Base-by-base conservation (phyloP, 805 yeast genomes). In the Cyberlindnera misumaiensis region DNA sequence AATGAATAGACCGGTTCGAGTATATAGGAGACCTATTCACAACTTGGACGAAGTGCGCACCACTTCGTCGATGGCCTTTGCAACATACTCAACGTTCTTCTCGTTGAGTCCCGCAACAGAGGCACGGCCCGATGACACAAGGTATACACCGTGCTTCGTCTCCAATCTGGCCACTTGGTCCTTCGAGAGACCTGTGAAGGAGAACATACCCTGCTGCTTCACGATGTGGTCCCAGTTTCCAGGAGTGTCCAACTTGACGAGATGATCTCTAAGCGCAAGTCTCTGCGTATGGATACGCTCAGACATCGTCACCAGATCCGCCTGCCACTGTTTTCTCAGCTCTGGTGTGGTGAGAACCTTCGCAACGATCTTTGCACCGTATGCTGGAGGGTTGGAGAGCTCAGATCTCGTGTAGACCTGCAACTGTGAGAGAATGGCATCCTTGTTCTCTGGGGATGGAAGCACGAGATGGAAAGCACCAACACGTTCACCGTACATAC, bases 401-500 rank as follows among this genome's bases (percentile, higher is more conserved):
- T 87, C 95, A 5, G 93, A 73, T 58, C 97, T 76, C 39, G 80
- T 80, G 52, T 85, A 68, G 51, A 72, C 73, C 49, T 80, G 75
- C 58, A 93, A 68, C 63, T 90, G 97, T 3, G 95, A 77, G 40
- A 66, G 61, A 44, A 89, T 69, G 15, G 89, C 86, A 15, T 54
- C 58, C 46, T 70, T 70, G 41, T 77, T 68, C 17, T 63, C 53
- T 7, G 63, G 55, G 13, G 49, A 34, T 27, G 77, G 73, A 18
- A 80, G 59, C 10, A 86, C 75, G 17, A 89, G 59, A 57, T 89
- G 96, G 61, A 90, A 74, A 18, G 93, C 94, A 46, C 98, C 98
- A 26, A 83, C 87, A 69, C 98, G 83, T 70, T 90, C 97, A 62
- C 97, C 97, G 59, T 90, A 90, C 78, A 90, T 81, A 48, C 97